Evolutionary conservation across 345 rosid genomes (phyloP).

Genomic region (Eucalyptus brandiana): DNA sequence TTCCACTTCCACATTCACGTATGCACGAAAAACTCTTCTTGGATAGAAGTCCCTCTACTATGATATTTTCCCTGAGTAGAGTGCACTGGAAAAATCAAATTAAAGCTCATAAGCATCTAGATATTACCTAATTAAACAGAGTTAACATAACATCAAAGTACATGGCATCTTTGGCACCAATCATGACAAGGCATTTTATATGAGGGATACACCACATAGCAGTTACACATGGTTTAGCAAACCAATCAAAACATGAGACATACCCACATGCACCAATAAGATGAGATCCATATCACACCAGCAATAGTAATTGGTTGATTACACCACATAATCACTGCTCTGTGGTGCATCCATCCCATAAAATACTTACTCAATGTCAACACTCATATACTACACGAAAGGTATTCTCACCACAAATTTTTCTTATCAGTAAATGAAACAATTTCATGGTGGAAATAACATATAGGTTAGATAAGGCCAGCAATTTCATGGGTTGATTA

Average conservation of each 20-base stretch:
- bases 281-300: not conserved
- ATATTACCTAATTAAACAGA: not conserved
- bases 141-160: not conserved
- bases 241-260: not conserved
- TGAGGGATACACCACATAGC: not conserved
- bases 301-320: not conserved
- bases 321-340: not conserved
- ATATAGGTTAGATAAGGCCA: not conserved
- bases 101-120: constrained; percentile 65
- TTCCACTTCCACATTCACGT: constrained; percentile 4
- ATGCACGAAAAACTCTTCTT: not conserved
- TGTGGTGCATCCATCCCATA: not conserved
- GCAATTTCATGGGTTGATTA: not conserved
- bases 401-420: not conserved
- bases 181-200: not conserved
- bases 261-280: not conserved
- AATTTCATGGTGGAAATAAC: not conserved
- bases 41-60: constrained; percentile 27
- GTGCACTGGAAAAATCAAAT: constrained; percentile 85
- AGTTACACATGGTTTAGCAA: not conserved
- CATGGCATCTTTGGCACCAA: not conserved
- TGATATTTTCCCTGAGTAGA: constrained; percentile 82
- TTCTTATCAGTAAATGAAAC: not conserved
- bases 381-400: not conserved
- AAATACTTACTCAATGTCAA: not conserved